phyloP scores from a whole-genome alignment of 2,329 filamentous ascomycete genomes.

The Ambrosiella cleistominuta region DNA sequence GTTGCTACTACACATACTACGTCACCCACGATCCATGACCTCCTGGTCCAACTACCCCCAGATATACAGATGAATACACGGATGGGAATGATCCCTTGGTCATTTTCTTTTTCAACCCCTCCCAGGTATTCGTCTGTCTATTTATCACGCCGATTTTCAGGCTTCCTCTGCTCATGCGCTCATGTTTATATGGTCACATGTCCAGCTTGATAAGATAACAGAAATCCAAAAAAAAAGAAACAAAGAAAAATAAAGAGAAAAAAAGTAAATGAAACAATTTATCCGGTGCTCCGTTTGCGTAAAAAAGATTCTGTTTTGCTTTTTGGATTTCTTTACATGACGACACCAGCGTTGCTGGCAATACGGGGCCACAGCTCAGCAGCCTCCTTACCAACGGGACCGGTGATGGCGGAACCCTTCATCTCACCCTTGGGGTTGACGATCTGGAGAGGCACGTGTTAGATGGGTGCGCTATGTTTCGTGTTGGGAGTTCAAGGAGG shows the following conservation, averaged over 20 bases:
- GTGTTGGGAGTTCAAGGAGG: no score
- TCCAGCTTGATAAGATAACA: no score
- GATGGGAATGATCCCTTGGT: no score
- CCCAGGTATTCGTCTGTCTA: no score
- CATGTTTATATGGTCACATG: no score
- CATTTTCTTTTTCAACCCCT: no score
- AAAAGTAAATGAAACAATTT: background rate
- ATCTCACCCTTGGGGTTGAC: slow-evolving; percentile 99
- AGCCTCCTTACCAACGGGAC: slow-evolving; percentile 98
- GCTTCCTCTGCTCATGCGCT: no score
- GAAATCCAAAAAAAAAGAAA: background rate
- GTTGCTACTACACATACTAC: no score
- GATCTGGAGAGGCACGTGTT: slow-evolving; percentile 39
- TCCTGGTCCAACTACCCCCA: no score
- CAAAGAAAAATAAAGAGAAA: slow-evolving; percentile 1
- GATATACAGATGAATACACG: no score
- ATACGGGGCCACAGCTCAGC: slow-evolving; percentile 99
- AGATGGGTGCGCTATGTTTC: background rate
- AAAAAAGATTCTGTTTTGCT: slow-evolving; percentile 16
- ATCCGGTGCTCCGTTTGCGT: slow-evolving; percentile 1
- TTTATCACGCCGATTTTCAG: no score
- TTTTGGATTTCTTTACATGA: slow-evolving; percentile 59
- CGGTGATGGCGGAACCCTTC: slow-evolving; percentile 99
- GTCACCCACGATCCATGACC: no score
- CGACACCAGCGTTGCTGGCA: slow-evolving; percentile 98